phyloP scores from a whole-genome alignment of 495 filamentous ascomycete genomes.

The Neurospora pannonica region DNA sequence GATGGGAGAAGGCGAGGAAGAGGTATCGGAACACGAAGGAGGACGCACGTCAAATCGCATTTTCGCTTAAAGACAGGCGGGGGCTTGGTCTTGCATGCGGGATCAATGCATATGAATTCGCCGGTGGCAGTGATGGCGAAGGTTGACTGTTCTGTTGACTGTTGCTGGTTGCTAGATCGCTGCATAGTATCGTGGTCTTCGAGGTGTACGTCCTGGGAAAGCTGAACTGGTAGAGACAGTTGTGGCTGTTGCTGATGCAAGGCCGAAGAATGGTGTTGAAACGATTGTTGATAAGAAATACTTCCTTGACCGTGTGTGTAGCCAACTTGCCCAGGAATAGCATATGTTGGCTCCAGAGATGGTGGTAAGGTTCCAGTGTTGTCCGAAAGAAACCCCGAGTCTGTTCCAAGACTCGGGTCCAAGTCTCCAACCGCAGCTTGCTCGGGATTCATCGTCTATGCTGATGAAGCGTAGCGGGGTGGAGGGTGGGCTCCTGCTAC shows the following conservation, averaged over 20 bases:
- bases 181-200: background rate
- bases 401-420: background rate
- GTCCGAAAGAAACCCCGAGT: background rate
- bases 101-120: background rate
- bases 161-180: background rate
- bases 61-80: background rate
- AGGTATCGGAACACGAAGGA: background rate
- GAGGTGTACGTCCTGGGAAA: background rate
- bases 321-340: background rate
- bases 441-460: background rate
- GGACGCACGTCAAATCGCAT: slow-evolving; percentile 1
- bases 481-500: background rate
- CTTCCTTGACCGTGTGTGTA: background rate
- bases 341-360: background rate
- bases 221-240: background rate
- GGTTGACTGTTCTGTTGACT: background rate
- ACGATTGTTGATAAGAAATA: background rate
- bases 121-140: background rate
- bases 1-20: background rate
- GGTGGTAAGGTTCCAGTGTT: fast-evolving
- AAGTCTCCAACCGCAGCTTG: background rate
- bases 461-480: background rate
- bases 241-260: background rate
- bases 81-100: background rate
- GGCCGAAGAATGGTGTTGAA: background rate